Conservation (phyloP, 179 eudicot genomes). For the Silene noctiflora region DNA sequence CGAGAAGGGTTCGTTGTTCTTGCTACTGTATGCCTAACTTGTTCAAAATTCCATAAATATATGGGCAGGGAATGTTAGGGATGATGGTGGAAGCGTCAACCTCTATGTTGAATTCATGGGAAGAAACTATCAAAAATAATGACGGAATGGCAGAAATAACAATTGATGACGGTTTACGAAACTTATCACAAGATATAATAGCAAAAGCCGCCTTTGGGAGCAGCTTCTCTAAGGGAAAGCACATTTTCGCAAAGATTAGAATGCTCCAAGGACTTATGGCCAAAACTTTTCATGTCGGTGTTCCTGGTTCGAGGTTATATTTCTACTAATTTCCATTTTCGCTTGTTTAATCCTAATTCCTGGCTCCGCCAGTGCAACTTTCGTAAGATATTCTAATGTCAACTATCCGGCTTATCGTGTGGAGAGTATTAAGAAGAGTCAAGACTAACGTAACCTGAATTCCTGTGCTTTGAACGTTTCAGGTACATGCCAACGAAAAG, state of each 20-base stretch:
- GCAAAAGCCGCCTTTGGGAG: slow-evolving; percentile 59
- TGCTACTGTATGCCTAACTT: neutral
- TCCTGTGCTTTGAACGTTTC: neutral
- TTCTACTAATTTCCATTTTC: neutral
- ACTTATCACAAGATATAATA: slow-evolving; percentile 49
- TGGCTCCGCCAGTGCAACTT: neutral
- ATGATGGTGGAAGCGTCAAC: slow-evolving; percentile 43
- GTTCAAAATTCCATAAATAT: neutral
- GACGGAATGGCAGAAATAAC: slow-evolving; percentile 35
- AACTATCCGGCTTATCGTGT: too few species aligned
- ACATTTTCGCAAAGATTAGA: slow-evolving; percentile 42
- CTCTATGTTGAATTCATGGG: slow-evolving; percentile 40
- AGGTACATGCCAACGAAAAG: slow-evolving; percentile 44
- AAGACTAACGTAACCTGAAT: too few species aligned
- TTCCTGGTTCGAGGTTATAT: slow-evolving; percentile 49
- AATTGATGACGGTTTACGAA: slow-evolving; percentile 45
- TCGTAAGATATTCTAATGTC: too few species aligned
- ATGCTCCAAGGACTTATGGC: slow-evolving; percentile 37
- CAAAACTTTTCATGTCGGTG: slow-evolving; percentile 27
- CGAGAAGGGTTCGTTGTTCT: neutral
- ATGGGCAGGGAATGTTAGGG: slow-evolving; percentile 40
- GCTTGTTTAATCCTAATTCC: neutral
- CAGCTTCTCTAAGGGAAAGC: slow-evolving; percentile 40
- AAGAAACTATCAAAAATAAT: slow-evolving; percentile 21
- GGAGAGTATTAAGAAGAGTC: too few species aligned